Evolutionary conservation across 2,329 filamentous ascomycete species (phyloP).

Genomic region (Fusarium nodosum): DNA sequence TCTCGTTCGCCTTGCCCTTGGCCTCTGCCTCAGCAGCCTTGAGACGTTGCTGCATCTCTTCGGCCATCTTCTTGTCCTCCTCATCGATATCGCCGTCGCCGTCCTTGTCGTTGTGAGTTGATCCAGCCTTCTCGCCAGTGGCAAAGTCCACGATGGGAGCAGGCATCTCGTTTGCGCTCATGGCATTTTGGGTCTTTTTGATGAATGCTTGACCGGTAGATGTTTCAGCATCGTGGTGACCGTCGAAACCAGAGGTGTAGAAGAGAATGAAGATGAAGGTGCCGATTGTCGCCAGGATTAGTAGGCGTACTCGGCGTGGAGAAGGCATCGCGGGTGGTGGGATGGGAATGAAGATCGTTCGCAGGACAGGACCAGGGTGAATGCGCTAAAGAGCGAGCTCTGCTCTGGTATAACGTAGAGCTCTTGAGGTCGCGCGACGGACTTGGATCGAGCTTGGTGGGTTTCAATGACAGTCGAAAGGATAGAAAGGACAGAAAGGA

Average conservation of each 20-base stretch:
- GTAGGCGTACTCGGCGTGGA: constrained; percentile 75
- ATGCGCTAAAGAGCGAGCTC: constrained; percentile 51
- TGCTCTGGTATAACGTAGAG: constrained; percentile 22
- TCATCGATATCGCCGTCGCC: constrained; percentile 69
- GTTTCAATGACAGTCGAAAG: constrained; percentile 17
- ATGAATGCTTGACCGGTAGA: constrained; percentile 68
- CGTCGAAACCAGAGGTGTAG: constrained; percentile 73
- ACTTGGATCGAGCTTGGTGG: constrained; percentile 11
- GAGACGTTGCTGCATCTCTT: constrained; percentile 71
- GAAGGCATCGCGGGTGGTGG: constrained; percentile 70
- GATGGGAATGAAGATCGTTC: constrained; percentile 21
- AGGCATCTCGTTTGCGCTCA: constrained; percentile 57
- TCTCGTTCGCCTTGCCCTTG: constrained; percentile 77
- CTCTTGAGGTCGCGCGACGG: constrained; percentile 24
- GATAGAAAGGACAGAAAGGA: constrained; percentile 2
- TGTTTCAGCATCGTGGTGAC: constrained; percentile 62
- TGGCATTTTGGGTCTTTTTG: constrained; percentile 69
- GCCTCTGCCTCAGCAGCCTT: constrained; percentile 77
- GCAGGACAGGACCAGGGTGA: constrained; percentile 26
- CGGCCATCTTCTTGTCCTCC: constrained; percentile 66
- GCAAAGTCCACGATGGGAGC: constrained; percentile 60
- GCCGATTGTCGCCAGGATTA: constrained; percentile 74
- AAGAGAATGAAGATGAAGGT: constrained; percentile 78
- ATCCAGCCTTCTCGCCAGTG: constrained; percentile 56
- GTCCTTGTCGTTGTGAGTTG: constrained; percentile 63